Percentiles rank a stretch among this genome's conserved stretches.
Conservation (phyloP, 441 rosid genomes). For the Mallotus japonicus region DNA sequence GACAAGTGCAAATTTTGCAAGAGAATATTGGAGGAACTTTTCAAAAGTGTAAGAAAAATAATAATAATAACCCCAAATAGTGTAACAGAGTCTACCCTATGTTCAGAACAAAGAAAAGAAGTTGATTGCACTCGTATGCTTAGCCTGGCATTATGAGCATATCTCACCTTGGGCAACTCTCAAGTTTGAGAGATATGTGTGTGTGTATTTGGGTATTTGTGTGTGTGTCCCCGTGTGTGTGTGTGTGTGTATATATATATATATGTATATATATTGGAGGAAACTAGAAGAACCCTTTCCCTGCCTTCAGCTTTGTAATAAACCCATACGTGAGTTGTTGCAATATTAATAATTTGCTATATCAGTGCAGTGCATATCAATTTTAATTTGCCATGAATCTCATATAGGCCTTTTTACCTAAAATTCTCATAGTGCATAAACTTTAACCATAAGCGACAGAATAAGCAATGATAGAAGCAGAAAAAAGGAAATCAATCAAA, state of each 20-base stretch:
- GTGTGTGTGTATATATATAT: no score
- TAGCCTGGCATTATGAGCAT: no score
- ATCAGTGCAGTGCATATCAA: not conserved
- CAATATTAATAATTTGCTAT: not conserved
- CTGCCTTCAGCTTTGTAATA: not conserved
- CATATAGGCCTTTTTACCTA: no score
- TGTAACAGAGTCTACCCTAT: not conserved
- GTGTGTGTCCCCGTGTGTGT: no score
- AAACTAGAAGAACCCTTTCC: not conserved
- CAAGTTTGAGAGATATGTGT: no score
- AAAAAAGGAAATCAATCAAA: not conserved
- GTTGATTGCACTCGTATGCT: no score
- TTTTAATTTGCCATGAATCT: not conserved
- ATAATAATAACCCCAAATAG: not conserved
- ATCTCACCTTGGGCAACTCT: no score
- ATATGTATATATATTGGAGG: not conserved
- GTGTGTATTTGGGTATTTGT: no score
- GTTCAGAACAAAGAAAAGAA: not conserved
- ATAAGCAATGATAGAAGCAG: not conserved
- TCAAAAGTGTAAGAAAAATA: not conserved
- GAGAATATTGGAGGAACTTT: not conserved
- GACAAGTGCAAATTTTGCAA: not conserved
- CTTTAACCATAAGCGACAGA: not conserved
- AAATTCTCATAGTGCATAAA: not conserved
- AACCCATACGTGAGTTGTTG: not conserved